A percentile compares a stretch with the other conserved stretches of the same genome.
Conservation (phyloP, 306 rosid species). For the Neltuma alba region DNA sequence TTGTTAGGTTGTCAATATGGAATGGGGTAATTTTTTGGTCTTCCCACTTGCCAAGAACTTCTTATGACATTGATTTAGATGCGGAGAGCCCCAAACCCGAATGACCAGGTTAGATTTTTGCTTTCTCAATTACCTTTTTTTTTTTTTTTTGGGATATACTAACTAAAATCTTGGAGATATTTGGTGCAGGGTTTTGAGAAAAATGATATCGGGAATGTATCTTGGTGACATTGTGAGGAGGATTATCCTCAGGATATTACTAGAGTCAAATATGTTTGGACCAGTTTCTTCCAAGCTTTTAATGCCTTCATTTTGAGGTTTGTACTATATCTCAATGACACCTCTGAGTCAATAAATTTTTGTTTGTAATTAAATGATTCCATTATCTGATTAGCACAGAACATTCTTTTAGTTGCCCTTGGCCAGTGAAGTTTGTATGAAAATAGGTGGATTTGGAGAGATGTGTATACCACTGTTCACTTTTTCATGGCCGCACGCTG, state of each 20-base stretch:
- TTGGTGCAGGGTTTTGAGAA: conserved; percentile 87
- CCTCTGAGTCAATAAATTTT: neutral
- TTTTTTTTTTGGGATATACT: conserved; percentile 22
- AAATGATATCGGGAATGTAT: conserved; percentile 97
- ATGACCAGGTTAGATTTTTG: conserved; percentile 68
- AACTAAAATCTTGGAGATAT: conserved; percentile 35
- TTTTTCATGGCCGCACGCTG: neutral
- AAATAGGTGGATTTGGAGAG: neutral
- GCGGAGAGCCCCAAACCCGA: conserved; percentile 91
- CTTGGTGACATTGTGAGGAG: conserved; percentile 93
- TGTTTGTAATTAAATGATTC: neutral
- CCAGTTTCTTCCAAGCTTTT: conserved; percentile 64
- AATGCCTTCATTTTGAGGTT: conserved; percentile 70
- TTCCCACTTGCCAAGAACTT: conserved; percentile 89
- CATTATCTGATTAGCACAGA: neutral
- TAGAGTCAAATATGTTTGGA: conserved; percentile 73
- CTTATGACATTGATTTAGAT: conserved; percentile 77
- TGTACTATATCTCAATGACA: conserved; percentile 19
- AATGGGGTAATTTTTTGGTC: conserved; percentile 98
- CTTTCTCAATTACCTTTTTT: conserved; percentile 21
- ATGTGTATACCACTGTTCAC: neutral
- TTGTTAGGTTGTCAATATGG: conserved; percentile 85
- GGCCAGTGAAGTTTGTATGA: neutral
- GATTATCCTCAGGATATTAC: conserved; percentile 77
- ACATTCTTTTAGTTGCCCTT: neutral